Base-by-base conservation (phyloP, 2,329 filamentous ascomycete species). In the Talaromyces sp. region DNA sequence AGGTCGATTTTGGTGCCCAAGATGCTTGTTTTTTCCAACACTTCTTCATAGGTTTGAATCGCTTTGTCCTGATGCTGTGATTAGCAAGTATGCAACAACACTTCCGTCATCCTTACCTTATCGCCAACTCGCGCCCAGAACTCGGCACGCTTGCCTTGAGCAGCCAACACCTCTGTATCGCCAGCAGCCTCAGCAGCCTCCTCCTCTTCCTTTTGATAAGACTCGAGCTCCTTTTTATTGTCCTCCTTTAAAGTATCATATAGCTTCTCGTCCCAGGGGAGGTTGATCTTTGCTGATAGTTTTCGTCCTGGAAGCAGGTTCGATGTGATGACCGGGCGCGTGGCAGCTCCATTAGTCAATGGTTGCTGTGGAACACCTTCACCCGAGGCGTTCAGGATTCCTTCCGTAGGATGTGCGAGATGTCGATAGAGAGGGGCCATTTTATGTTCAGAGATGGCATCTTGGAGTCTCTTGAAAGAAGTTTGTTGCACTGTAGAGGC, bases 1-100 rank as follows among this genome's bases (percentile, higher is more conserved):
- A 99, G 85, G 79, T 99, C 95, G 78, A 99, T 99, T 84, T 97
- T 98, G 70, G 91, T 94, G 72, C 94, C 95, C 67, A 99, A 86
- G 72, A 97, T 92, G 69, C 93, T 91, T n/a, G 93, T 98, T 85
- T 97, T 97, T 76, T 98, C 93, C 71, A 97, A 92, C 63, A 98
- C 87, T 73, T 89, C 89, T 83, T 99, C 95, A 82, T 94, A 97
- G 62, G 91, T 90, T 66, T 92, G 87, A 73, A 98, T 91, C 22
- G 95, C 92, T 85, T 95, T 95, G 79, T 99, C 95, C 93, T 97
- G 24, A 60, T 47, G 10, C 22, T 47, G 9, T 47, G n/a, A 33
- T 52, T 33, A 52, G 49, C 49, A 33, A 14, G 27, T 3, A 1
- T 9, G 9, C 6, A 27, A 10, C 9, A 9, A 8, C 2, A 7